Base-by-base conservation (phyloP, 371 early-diverging fungal species). In the Mortierella sp. region DNA sequence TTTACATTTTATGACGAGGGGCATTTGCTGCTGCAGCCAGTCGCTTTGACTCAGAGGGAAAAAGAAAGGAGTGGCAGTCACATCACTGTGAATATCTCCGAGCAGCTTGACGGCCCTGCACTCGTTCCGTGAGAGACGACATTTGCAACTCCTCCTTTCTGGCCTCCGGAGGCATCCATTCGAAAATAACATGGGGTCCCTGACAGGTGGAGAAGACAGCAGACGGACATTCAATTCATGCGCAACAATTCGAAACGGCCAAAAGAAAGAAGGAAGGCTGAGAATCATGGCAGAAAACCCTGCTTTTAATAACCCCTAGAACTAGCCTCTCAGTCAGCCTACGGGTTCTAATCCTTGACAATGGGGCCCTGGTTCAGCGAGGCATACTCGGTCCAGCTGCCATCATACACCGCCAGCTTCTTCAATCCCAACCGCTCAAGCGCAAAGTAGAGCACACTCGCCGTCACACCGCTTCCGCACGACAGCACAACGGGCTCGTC, bases 301-400 rank as follows among this genome's bases (percentile, higher is more conserved):
- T 46, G 21, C 1, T 2, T 3, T 21, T 53, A 19, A 8, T 21
- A 37, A 21, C 21, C 21, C 21, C 37, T 64, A 64, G 34, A 14
- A 37, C 37, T 16, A 53, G 16, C 5, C 53, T 53, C 16, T 24
- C 24, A 34, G 5, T 19, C 34, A 21, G 3, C 2, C 64, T 37
- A 64, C 40, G 64, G 5, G 59, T 73, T 34, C 48, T 19, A n/a
- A 67, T 89, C 88, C 74, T 93, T 93, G 50, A 90, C 77, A 40
- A 94, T 94, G 67, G 91, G 85, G 67, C 91, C 91, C 71, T 92
- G 90, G 31, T 91, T 86, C 43, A 89, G 89, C 46, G 88, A 89
- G 40, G 95, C 96, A 80, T 96, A 96, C 78, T 96, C 96, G 14
- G 95, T 92, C 96, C 96, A 96, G 64, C 95, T 94, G 11, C 96